phyloP scores from a whole-genome alignment of 2,329 filamentous ascomycete species.

The Beauveria sp. region DNA sequence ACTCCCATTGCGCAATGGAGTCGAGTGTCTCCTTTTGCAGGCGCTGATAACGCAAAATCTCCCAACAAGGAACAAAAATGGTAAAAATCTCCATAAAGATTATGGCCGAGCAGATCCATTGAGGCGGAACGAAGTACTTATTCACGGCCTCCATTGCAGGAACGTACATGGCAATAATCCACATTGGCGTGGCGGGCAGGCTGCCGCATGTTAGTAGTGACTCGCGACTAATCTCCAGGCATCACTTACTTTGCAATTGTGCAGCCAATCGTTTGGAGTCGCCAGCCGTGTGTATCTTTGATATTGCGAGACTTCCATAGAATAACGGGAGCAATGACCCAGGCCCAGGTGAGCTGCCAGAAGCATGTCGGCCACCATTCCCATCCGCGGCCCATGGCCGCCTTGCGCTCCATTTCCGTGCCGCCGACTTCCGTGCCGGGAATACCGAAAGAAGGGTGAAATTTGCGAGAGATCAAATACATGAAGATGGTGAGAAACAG shows the following conservation, averaged over 20 bases:
- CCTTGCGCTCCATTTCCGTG: constrained; percentile 41
- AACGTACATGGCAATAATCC: constrained; percentile 42
- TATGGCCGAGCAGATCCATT: constrained; percentile 44
- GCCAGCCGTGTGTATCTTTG: constrained; percentile 57
- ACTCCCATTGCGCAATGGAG: constrained; percentile 37
- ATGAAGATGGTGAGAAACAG: constrained; percentile 49
- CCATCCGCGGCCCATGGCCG: constrained; percentile 43
- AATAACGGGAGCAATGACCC: constrained; percentile 50
- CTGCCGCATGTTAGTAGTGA: constrained; percentile 1
- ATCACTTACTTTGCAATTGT: constrained; percentile 32
- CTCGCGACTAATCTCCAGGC: too few relatives aligned
- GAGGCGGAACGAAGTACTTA: constrained; percentile 41
- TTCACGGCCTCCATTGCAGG: constrained; percentile 38
- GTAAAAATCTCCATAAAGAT: constrained; percentile 55
- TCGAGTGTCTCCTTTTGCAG: constrained; percentile 36
- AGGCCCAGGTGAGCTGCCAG: constrained; percentile 56
- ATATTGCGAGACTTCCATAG: constrained; percentile 55
- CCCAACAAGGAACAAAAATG: constrained; percentile 54
- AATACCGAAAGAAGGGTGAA: constrained; percentile 51
- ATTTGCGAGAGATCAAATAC: constrained; percentile 55
- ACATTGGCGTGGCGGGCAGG: constrained; percentile 33
- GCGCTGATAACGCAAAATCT: constrained; percentile 38
- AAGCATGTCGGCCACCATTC: constrained; percentile 59
- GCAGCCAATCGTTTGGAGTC: constrained; percentile 50
- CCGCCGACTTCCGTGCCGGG: constrained; percentile 51